A percentile compares a stretch with the other conserved stretches of the same genome.
phyloP scores from a whole-genome alignment of 1,284 basidiomycete genomes.

The Amylostereum chailletii region DNA sequence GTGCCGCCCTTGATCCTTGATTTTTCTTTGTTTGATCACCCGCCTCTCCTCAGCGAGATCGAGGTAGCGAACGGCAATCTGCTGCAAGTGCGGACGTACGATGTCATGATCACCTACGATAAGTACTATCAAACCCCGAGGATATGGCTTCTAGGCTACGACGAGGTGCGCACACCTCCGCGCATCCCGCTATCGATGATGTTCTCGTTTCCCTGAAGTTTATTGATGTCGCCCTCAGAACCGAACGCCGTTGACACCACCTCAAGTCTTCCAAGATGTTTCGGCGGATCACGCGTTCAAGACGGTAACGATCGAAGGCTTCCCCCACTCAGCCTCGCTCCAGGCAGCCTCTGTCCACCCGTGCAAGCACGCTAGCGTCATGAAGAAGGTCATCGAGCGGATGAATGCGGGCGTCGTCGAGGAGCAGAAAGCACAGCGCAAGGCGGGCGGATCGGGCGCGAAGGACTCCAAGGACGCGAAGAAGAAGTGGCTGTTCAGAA shows the following conservation, averaged over 20 bases:
- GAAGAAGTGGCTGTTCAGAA: slow-evolving; percentile 82
- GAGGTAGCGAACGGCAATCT: slow-evolving; percentile 74
- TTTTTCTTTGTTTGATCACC: too few relatives aligned
- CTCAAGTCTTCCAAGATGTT: slow-evolving; percentile 96
- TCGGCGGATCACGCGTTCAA: slow-evolving; percentile 97
- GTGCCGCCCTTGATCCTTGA: slow-evolving; percentile 7
- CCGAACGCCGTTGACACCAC: slow-evolving; percentile 75
- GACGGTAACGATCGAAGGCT: slow-evolving; percentile 97
- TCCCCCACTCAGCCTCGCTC: slow-evolving; percentile 83
- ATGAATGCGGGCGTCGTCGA: slow-evolving; percentile 89
- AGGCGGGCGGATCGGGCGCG: slow-evolving; percentile 18
- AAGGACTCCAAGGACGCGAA: slow-evolving; percentile 40
- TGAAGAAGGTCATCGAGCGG: slow-evolving; percentile 99
- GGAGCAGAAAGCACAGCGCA: slow-evolving; percentile 60
- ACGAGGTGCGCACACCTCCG: slow-evolving; percentile 55
- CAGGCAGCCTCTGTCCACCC: slow-evolving; percentile 92
- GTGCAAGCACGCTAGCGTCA: slow-evolving; percentile 97
- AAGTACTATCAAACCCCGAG: slow-evolving; percentile 97
- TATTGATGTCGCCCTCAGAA: slow-evolving; percentile 40
- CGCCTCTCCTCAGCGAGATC: slow-evolving; percentile 31
- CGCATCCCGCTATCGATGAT: slow-evolving; percentile 1
- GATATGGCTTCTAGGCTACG: slow-evolving; percentile 92
- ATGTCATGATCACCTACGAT: slow-evolving; percentile 99
- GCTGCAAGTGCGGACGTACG: slow-evolving; percentile 94
- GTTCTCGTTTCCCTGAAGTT: neutral